Percentiles rank a stretch among this genome's conserved stretches.
These are phyloP conservation scores for Colletotrichum nymphaeae DNA, from an alignment of 2,329 filamentous ascomycete genomes.

Conservation along the genomic window DNA sequence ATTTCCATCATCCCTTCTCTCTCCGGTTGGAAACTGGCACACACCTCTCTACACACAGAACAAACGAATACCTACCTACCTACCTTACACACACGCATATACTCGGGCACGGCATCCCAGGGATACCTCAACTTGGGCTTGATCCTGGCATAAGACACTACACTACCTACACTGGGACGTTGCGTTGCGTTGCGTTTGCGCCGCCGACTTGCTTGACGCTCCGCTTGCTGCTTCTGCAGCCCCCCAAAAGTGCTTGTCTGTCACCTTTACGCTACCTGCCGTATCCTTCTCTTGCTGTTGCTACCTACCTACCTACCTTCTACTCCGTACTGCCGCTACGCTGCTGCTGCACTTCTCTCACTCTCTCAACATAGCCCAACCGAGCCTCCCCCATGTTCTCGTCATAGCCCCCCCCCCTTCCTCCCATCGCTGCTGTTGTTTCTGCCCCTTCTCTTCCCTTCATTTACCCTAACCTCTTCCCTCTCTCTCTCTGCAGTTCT, in stretches of 20 bases:
- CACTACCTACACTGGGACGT: not conserved
- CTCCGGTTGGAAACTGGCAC: not conserved
- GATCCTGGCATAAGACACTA: too few relatives aligned
- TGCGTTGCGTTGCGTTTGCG: conserved; percentile 3
- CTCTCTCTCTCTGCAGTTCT: not conserved
- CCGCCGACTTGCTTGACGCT: not conserved
- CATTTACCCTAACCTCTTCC: not conserved
- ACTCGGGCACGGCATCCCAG: not conserved
- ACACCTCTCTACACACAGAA: not conserved
- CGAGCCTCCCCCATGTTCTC: conserved; percentile 43
- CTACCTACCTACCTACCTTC: not conserved
- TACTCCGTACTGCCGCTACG: not conserved
- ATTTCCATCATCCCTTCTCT: not conserved
- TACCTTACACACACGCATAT: not conserved
- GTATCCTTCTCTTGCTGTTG: not conserved
- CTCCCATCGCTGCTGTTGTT: not conserved
- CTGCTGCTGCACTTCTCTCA: not conserved
- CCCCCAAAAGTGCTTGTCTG: not conserved
- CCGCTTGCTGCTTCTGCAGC: not conserved
- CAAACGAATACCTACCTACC: not conserved
- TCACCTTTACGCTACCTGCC: not conserved
- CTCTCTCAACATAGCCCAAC: conserved; percentile 16
- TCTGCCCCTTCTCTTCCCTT: not conserved
- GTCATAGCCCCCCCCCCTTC: conserved; percentile 43
- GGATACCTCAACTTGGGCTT: not conserved